Evolutionary conservation across 2,329 filamentous ascomycete genomes (phyloP).

Genomic region (Scolecobasidium constrictum): DNA sequence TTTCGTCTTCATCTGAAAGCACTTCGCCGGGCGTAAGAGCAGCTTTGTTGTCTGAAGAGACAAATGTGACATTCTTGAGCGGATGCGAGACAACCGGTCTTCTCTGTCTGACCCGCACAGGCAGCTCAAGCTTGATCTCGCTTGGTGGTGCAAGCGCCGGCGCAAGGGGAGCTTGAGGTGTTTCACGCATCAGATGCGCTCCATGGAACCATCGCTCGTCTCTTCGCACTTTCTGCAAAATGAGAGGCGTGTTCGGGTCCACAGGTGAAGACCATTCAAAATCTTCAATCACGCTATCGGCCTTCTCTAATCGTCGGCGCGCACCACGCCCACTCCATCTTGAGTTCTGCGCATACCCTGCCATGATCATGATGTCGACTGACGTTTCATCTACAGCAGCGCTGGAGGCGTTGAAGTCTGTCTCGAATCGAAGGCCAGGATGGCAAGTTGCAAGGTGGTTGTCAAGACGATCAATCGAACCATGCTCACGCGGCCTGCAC

Average conservation of each 20-base stretch:
- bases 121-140: neutral
- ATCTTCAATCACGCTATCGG: neutral
- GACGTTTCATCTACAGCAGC: neutral
- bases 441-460: neutral
- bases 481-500: neutral
- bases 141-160: neutral
- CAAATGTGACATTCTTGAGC: neutral
- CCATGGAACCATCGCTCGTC: neutral
- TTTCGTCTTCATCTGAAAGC: constrained; percentile 24
- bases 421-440: neutral
- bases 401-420: neutral
- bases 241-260: neutral
- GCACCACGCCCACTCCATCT: neutral
- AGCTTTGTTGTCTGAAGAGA: constrained; percentile 1
- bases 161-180: neutral
- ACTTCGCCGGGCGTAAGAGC: constrained; percentile 15
- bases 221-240: neutral
- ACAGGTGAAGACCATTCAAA: neutral
- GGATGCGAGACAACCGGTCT: neutral
- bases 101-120: neutral
- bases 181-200: neutral
- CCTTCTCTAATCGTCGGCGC: too few relatives aligned
- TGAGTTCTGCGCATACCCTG: neutral
- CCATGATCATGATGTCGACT: neutral
- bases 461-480: neutral